Percentiles rank a stretch among this genome's conserved stretches.
phyloP scores from a whole-genome alignment of 1,284 basidiomycete genomes.

The Anthracocystis panici-leucophaei region DNA sequence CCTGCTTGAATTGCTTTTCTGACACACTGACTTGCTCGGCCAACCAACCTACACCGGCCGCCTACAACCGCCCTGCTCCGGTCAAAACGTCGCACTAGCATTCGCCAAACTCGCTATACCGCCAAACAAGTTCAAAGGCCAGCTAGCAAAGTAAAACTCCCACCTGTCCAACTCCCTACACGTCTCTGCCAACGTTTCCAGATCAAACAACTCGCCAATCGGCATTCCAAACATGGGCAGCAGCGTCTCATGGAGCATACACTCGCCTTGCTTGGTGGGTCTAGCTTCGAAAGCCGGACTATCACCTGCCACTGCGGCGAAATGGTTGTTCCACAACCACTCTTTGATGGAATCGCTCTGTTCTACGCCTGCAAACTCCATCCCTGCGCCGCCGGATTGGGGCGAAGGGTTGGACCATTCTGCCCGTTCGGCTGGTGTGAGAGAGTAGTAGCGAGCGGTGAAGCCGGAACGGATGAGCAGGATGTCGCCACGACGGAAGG shows the following conservation, averaged over 20 bases:
- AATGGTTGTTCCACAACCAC: conserved; percentile 78
- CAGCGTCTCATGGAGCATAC: conserved; percentile 57
- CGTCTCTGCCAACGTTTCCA: conserved; percentile 68
- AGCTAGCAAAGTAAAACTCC: conserved; percentile 71
- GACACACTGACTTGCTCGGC: too few relatives aligned
- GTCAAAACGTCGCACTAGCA: conserved; percentile 63
- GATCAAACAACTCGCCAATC: conserved; percentile 72
- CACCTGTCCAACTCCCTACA: conserved; percentile 67
- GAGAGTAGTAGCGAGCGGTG: conserved; percentile 75
- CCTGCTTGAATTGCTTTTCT: too few relatives aligned
- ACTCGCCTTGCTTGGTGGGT: conserved; percentile 58
- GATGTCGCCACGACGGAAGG: conserved; percentile 58
- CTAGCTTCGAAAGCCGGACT: conserved; percentile 79
- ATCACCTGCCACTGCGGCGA: conserved; percentile 80
- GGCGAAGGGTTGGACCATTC: conserved; percentile 68
- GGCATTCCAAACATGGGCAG: conserved; percentile 64
- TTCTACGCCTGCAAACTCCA: conserved; percentile 57
- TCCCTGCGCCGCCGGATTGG: conserved; percentile 8
- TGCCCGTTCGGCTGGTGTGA: conserved; percentile 73
- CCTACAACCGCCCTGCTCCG: background rate
- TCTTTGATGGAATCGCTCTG: conserved; percentile 61
- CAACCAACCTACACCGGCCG: background rate
- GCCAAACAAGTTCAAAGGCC: conserved; percentile 70
- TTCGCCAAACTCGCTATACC: conserved; percentile 72
- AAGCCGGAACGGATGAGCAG: conserved; percentile 73